Base-by-base conservation (phyloP, 768 basidiomycete genomes). In the Flagelloscypha sp. region DNA sequence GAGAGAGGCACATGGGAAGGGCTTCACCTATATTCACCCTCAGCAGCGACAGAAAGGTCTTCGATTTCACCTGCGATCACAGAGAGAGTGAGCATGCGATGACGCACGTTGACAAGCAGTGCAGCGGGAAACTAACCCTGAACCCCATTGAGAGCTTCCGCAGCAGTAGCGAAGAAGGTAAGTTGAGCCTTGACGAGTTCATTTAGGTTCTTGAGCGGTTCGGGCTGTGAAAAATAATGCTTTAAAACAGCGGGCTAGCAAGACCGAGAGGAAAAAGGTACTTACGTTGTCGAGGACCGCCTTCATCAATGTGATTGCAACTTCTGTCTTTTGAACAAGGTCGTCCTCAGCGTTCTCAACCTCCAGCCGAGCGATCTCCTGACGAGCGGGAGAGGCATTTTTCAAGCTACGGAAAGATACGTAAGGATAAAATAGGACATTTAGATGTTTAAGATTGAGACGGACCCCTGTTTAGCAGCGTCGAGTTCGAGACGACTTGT, bases 301-400 rank as follows among this genome's bases (percentile, higher is more conserved):
- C 69, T 94, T 94, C 92, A 95, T 94, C 28, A 90, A 72, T 2
- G 84, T 86, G 48, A 95, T 95, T 1, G 93, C 94, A 20, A 93
- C 84, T 58, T 99, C 95, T 16, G 95, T 99, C 69, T 89, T 90
- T 56, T 93, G 92, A 5, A 98, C 95, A 21, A 98, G 75, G 58
- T 93, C 89, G 55, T 99, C 95, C 49, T 90, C 86, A 7, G 86
- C 85, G 43, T 89, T 89, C 72, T 90, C 86, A 7, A 89, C 85
- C 47, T 93, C 88, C 15, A 95, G 76, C 31, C 86, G 68, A 4
- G 90, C 86, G 35, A 95, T 90, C 53, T 98, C 95, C 56, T 93
- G 88, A 62, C 68, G 85, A 12, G 76, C 61, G 1, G 84, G 77
- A 42, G 53, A 56, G 1, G 87, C 80, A 28, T 59, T 77, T 72